A percentile compares a stretch with the other conserved stretches of the same genome.
phyloP scores from a whole-genome alignment of 2,329 filamentous ascomycete genomes.

The Fusarium annulatum region DNA sequence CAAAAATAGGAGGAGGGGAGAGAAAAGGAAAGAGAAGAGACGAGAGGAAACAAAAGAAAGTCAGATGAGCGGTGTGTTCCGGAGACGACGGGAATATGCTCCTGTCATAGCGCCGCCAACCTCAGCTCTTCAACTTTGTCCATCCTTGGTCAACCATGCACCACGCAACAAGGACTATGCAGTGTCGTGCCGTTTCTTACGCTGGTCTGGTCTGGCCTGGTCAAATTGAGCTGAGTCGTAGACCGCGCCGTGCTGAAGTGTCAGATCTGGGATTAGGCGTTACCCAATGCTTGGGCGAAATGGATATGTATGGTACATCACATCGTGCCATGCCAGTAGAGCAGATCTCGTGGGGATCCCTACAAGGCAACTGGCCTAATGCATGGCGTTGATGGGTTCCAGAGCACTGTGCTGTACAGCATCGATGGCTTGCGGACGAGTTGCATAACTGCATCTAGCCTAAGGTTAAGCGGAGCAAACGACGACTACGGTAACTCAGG shows the following conservation, averaged over 20 bases:
- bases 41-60: constrained; percentile 25
- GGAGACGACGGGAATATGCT: constrained; percentile 19
- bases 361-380: constrained; percentile 36
- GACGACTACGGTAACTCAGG: not conserved
- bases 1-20: constrained; percentile 4
- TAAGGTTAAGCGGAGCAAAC: constrained; percentile 1
- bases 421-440: constrained; percentile 6
- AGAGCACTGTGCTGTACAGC: constrained; percentile 23
- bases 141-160: constrained; percentile 1
- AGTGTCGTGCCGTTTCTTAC: not conserved
- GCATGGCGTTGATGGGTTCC: constrained; percentile 39
- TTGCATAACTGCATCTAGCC: constrained; percentile 16
- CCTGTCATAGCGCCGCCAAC: constrained; percentile 24
- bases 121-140: constrained; percentile 18
- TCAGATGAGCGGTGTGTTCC: constrained; percentile 35
- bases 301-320: constrained; percentile 4
- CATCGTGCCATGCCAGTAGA: constrained; percentile 11
- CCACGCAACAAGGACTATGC: not conserved
- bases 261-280: constrained; percentile 9
- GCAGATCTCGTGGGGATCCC: constrained; percentile 43
- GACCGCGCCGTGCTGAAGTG: constrained; percentile 15
- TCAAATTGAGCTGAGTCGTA: constrained; percentile 9
- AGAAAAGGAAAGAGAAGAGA: constrained; percentile 14
- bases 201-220: not conserved
- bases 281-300: constrained; percentile 31